Evolutionary conservation across 371 early-diverging fungal genomes (phyloP), one percentile per base, ranked within the genome.

Genomic region (Dichotomocladium elegans): DNA sequence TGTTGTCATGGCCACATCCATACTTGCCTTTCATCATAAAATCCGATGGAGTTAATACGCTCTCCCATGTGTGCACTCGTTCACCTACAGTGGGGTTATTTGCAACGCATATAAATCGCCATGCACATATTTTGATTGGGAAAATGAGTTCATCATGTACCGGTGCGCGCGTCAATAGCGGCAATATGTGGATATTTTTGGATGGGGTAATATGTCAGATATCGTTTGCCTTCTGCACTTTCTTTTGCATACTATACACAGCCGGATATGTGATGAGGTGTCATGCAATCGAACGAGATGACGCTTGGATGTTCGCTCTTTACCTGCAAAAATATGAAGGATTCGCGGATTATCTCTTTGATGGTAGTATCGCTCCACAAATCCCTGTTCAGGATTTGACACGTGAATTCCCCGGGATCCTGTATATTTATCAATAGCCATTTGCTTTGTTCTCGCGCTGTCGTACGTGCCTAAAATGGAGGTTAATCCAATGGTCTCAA

Each of bases 351-450:
- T 12, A 92, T 59, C 4, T 90, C 89, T 63, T 92, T 87, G 9
- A 95, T 87, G 21, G 74, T 63, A 5, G 53, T 21, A 51, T 91
- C 80, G 25, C 87, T 92, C 96, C 96, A 98, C 37, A 95, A 73
- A 76, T 96, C 97, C 37, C 96, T 80, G 66, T 94, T 94, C 61
- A 95, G 60, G 3, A 86, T 75, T 57, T 95, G 93, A 66, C 95
- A 95, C 11, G 82, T 66, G 64, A 96, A 96, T 50, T 92, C 91
- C 0, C 83, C 67, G 2, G 83, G 79, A 50, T 94, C 88, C 51
- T 95, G 93, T 25, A 96, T 74, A 44, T 93, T 94, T 21, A 96
- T 77, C 61, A 98, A 67, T 31, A 98, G 57, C 94, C 93, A 95
- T 58, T 87, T 92, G 24, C 74, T 69, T 14, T 77, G 68, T 22